These are phyloP conservation scores for Westerdykella aurantiaca DNA, from an alignment of 2,329 filamentous ascomycete genomes.

Conservation along the genomic window DNA sequence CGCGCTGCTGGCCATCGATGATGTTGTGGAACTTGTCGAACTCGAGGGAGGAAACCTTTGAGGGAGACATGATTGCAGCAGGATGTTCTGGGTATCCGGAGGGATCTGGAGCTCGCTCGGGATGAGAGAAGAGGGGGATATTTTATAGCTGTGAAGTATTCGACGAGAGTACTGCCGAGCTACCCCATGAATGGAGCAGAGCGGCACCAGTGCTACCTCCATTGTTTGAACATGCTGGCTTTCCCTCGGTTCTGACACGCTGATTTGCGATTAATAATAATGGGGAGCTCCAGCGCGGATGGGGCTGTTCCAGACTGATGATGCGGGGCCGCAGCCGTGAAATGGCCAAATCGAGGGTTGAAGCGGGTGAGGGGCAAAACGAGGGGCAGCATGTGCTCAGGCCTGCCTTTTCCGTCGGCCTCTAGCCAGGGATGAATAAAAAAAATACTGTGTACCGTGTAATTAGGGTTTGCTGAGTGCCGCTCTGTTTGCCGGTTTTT, in stretches of 20 bases:
- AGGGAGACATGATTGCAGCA: slow-evolving; percentile 40
- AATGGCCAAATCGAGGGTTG: too few relatives aligned
- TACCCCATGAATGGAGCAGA: background rate
- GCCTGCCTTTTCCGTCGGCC: too few relatives aligned
- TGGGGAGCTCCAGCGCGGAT: too few relatives aligned
- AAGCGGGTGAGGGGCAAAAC: too few relatives aligned
- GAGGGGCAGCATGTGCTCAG: too few relatives aligned
- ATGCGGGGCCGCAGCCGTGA: too few relatives aligned
- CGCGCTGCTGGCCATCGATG: slow-evolving; percentile 46
- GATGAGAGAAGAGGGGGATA: slow-evolving; percentile 16
- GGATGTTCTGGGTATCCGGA: background rate
- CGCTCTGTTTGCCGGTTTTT: too few relatives aligned
- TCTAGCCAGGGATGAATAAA: too few relatives aligned
- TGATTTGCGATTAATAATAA: too few relatives aligned
- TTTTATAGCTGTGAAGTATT: slow-evolving; percentile 13
- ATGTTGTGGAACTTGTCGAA: slow-evolving; percentile 48
- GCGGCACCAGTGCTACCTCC: background rate
- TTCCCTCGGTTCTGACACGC: slow-evolving; percentile 9
- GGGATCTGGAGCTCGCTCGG: slow-evolving; percentile 12
- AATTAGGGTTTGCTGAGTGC: too few relatives aligned
- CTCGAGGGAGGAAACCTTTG: slow-evolving; percentile 36
- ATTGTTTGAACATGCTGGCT: slow-evolving; percentile 18
- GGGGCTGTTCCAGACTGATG: too few relatives aligned
- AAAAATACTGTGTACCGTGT: too few relatives aligned
- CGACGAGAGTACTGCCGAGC: slow-evolving; percentile 18